Base-by-base conservation (phyloP, 1,139 yeast species). In the Geotrichum fermentans region DNA sequence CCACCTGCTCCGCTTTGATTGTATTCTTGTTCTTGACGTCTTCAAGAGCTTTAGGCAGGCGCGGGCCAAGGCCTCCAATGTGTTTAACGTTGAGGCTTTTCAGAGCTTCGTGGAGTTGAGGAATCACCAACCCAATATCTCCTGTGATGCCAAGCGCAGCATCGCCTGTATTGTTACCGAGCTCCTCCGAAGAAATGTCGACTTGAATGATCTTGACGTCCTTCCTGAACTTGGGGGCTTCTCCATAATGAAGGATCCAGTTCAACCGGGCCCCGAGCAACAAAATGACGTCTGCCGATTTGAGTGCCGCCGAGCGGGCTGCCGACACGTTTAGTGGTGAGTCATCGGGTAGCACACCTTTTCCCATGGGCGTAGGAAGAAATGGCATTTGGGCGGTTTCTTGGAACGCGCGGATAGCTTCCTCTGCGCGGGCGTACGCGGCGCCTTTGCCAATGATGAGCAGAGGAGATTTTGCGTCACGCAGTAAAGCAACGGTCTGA, bases 331-430 rank as follows among this genome's bases (percentile, higher is more conserved):
- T 81, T 38, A 71, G 58, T 0, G 59, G 60, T 42, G 69, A 66
- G 3, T 64, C 58, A 57, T 81, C 87, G 0, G 77, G 70, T 0
- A 81, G 63, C 0, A 81, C 78, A n/a, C 87, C 87, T 61, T 81
- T 81, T 0, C 83, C 87, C 87, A 81, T 81, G 2, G 87, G 86
- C 0, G 87, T 80, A 11, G 87, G 84, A 45, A 81, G 58, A 55
- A 81, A 81, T 1, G 83, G 78, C 1, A 80, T 50, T 13, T 67
- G 59, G 41, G 77, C 73, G 1, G 49, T 35, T 5, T 60, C 50
- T 18, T 79, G 70, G 44, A 81, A 69, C 1, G 56, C 40, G 1
- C 75, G 62, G 8, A 81, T 54, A 1, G 63, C 61, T 0, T 40
- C 36, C 7, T 75, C 73, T 1, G 76, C 73, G 42, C 67, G 62